Evolutionary conservation across 2,329 filamentous ascomycete genomes (phyloP), one percentile per base, ranked within the genome.

Genomic region (Pseudocercospora musae): DNA sequence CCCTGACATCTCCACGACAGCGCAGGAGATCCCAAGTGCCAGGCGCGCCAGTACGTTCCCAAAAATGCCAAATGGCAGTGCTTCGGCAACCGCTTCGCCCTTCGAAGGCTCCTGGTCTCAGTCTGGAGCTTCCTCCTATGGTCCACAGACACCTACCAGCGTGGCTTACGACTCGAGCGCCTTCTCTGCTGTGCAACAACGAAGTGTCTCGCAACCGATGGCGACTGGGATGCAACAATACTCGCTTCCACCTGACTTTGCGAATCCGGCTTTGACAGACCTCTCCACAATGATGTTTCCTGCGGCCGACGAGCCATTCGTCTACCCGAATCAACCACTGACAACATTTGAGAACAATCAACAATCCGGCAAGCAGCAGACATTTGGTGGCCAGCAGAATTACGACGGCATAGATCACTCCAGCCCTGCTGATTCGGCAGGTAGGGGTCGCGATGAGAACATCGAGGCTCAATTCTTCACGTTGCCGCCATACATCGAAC

Each of bases 261-360:
- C 64, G 25, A 80, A 78, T 60, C 76, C 79, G 2, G 78, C 76
- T 8, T 79, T 92, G 15, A 85, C 89, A 66, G 89, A 91, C 72
- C 82, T 93, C 6, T 88, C 88, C 62, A 86, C 87, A 3, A 86
- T 93, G 78, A 92, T 94, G 88, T 94, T 94, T 71, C 88, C 89
- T 1, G 84, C 85, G 33, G 84, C 85, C 44, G 71, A 74, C 60
- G 90, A 94, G 69, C 89, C 90, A 0, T 89, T 94, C 66, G 89
- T 88, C 0, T 95, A 94, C 70, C 90, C 89, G 0, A 91, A 89
- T 70, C 89, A 91, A 67, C 87, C 89, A 0, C 85, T 89, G 79
- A 87, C 89, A 31, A 80, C 78, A 0, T 82, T 81, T 63, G 80
- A 82, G 62, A 81, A 79, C 67, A 78, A 74, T 59, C 70, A 73